Evolutionary conservation across 208 protist species (phyloP).

Genomic region (Leptomonas pyrrhocoris): DNA sequence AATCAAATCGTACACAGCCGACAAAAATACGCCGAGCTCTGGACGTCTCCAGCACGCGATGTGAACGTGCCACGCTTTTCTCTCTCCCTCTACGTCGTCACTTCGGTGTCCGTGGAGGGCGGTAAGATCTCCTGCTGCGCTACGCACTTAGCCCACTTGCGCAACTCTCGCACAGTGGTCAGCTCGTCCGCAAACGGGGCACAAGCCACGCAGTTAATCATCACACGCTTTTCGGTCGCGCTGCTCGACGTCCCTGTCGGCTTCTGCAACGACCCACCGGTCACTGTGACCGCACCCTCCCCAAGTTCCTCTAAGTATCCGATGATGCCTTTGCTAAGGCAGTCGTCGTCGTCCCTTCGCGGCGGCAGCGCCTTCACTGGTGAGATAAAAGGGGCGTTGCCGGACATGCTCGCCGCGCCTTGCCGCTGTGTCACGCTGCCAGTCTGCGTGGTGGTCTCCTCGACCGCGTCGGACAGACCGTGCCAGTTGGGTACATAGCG

Average conservation of each 20-base stretch:
- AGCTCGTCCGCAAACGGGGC: slow-evolving; percentile 33
- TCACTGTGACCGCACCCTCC: background rate
- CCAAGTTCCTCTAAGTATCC: background rate
- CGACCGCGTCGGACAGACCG: background rate
- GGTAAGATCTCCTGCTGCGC: slow-evolving; percentile 18
- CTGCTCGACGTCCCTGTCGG: background rate
- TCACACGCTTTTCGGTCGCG: slow-evolving; percentile 1
- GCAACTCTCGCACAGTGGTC: slow-evolving; percentile 17
- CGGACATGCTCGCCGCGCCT: background rate
- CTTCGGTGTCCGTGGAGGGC: slow-evolving; percentile 35
- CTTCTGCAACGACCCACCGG: background rate
- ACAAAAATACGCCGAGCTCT: background rate
- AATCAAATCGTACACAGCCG: too few relatives aligned
- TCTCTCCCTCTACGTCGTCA: slow-evolving; percentile 21
- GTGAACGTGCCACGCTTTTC: background rate
- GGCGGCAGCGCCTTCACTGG: background rate
- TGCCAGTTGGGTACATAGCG: slow-evolving; percentile 27
- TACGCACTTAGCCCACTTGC: slow-evolving; percentile 28
- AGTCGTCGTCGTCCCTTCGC: slow-evolving; percentile 1
- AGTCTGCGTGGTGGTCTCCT: background rate
- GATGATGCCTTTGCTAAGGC: background rate
- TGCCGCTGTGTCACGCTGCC: background rate
- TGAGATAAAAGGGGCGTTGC: background rate
- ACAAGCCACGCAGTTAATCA: slow-evolving; percentile 16
- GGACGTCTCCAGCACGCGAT: background rate